phyloP scores from a whole-genome alignment of 495 filamentous ascomycete species.

The Penicillium odoratum region DNA sequence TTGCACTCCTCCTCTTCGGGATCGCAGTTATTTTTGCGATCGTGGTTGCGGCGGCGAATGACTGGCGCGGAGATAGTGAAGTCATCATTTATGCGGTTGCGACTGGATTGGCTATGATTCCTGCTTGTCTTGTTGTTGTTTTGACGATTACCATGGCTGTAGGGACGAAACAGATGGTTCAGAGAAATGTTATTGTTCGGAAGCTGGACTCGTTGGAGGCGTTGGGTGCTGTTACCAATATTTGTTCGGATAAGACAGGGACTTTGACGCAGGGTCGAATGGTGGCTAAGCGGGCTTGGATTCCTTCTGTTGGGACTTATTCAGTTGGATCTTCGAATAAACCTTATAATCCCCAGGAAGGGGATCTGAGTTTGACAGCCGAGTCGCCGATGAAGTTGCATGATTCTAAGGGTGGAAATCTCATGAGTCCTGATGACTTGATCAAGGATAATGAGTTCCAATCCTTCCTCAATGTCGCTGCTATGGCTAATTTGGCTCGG shows the following conservation, averaged over 20 bases:
- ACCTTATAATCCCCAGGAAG: constrained; percentile 56
- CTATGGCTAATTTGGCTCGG: constrained; percentile 66
- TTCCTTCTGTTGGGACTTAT: constrained; percentile 64
- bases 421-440: constrained; percentile 32
- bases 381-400: constrained; percentile 36
- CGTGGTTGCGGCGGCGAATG: constrained; percentile 63
- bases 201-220: constrained; percentile 67
- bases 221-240: constrained; percentile 67
- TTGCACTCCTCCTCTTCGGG: constrained; percentile 67
- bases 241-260: constrained; percentile 74
- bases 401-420: constrained; percentile 27
- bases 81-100: constrained; percentile 73
- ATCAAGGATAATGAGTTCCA: constrained; percentile 45
- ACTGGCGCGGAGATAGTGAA: constrained; percentile 58
- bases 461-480: constrained; percentile 59
- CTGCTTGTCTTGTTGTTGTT: constrained; percentile 73
- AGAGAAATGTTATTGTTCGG: constrained; percentile 67
- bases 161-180: constrained; percentile 71
- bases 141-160: constrained; percentile 76
- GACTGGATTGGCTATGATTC: constrained; percentile 69
- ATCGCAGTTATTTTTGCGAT: constrained; percentile 70
- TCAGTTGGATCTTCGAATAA: constrained; percentile 56
- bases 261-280: constrained; percentile 73
- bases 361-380: constrained; percentile 46
- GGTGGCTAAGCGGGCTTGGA: constrained; percentile 80